Evolutionary conservation across 1,284 basidiomycete genomes (phyloP), one percentile per base, ranked within the genome.

Genomic region (Schizopora paradoxa): DNA sequence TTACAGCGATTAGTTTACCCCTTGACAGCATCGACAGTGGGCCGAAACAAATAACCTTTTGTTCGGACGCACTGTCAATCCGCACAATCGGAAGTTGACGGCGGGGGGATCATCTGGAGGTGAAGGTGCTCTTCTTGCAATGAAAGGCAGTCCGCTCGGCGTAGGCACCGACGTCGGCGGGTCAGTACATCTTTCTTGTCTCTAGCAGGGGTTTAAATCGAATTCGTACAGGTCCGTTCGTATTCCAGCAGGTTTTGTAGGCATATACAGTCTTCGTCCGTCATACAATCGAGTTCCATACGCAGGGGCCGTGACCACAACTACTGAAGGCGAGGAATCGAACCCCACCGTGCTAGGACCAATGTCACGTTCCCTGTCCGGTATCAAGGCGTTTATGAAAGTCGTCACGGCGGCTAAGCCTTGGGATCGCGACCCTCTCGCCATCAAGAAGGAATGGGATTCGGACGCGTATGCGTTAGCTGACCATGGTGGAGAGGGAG

Each of bases 341-440:
- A 63, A 89, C 18, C 65, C 69, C 1, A 84, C 82, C 1, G 83
- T 88, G 38, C 69, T 88, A 2, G 88, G 88, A 0, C 88, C 89
- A 2, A 70, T 90, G 51, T 67, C 79, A 2, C 67, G 67, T 18
- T 75, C 72, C 13, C 52, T 90, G 10, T 67, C 61, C 5, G 80
- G 75, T 1, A 58, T 89, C 33, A 80, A 80, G 57, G 54, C 69
- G 1, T 89, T 88, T 64, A 73, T 77, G 53, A 74, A 81, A 57
- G 69, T 69, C 0, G 70, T 86, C 2, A 58, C 78, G 7, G 66
- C 67, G 40, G 58, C 66, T 13, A 65, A 78, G 51, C 82, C 84
- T 0, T 90, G 88, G 87, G 56, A 72, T 5, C 68, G 64, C 47
- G 87, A 91, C 56, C 85, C 86, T 0, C 61, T 76, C 21, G 72